Evolutionary conservation across 352 stramenopile genomes (phyloP), one percentile per base, ranked within the genome.

Genomic region (Pythium brachiatum): DNA sequence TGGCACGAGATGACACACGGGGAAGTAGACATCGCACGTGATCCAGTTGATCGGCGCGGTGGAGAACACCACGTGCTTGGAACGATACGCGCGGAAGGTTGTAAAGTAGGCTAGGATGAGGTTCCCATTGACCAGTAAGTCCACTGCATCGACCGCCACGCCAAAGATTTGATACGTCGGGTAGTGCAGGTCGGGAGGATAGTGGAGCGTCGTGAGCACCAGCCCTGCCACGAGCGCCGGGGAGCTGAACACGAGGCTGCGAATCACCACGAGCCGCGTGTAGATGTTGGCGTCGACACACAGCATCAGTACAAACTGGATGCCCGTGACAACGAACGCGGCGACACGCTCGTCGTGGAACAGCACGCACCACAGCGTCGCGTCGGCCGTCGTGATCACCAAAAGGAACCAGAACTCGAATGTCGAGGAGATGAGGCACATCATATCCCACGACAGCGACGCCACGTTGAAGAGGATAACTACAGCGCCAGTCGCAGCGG

Each of bases 331-430:
- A n/a, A 39, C 29, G 52, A 57, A 46, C 7, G 52, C 36, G 20
- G 27, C 29, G 3, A 47, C 7, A 23, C 52, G 34, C 20, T 21
- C 36, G 52, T 57, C 52, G 18, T 57, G 31, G 20, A 47, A 34
- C 12, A 57, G 52, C 52, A 57, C 12, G 20, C 20, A 32, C 52
- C 34, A 47, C 34, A 57, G 31, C n/a, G 15, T 18, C 3, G 32
- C 13, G 31, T 39, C 46, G 18, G 16, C 12, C 7, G 51, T 43
- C n/a, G 39, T 57, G 51, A 57, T 43, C 18, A 26, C 34, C 6
- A 57, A 23, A n/a, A 57, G 31, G 51, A 57, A 57, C 51, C 51
- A 57, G 31, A 57, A 57, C 32, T 57, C 51, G 51, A 57, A 57
- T 23, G 51, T 44, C 4, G 29, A 21, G 31, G 41, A 15, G 16